These are phyloP conservation scores for Colletotrichum cordylinicola DNA, from an alignment of 2,329 filamentous ascomycete species.

Conservation along the genomic window DNA sequence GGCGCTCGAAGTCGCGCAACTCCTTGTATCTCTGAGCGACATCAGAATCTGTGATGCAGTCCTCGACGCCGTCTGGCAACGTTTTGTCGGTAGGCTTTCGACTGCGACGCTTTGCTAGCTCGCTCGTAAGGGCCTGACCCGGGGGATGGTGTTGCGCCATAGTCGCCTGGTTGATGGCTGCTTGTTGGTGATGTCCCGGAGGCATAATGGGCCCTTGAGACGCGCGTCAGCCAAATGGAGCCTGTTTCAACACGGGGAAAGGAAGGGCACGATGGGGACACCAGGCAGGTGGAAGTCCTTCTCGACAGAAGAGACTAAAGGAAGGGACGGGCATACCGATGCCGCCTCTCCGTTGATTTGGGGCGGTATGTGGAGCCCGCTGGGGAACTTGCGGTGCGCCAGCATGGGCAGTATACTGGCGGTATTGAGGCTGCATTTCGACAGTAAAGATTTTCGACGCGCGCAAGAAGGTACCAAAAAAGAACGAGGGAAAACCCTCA, in stretches of 20 bases:
- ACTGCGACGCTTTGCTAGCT: conserved; percentile 74
- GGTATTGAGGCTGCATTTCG: conserved; percentile 61
- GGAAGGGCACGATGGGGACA: neutral
- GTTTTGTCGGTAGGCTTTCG: conserved; percentile 95
- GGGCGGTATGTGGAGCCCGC: conserved; percentile 49
- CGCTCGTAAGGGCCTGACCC: conserved; percentile 45
- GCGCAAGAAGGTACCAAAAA: neutral
- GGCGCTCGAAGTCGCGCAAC: conserved; percentile 84
- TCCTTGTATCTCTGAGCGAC: conserved; percentile 79
- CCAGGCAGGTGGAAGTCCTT: neutral
- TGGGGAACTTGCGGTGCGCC: conserved; percentile 46
- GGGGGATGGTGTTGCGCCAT: conserved; percentile 55
- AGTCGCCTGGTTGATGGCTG: conserved; percentile 60
- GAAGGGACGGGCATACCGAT: conserved; percentile 49
- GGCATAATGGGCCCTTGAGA: conserved; percentile 61
- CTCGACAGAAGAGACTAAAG: neutral
- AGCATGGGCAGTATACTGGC: conserved; percentile 44
- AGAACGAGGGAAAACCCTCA: neutral
- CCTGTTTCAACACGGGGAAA: neutral
- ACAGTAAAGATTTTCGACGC: neutral
- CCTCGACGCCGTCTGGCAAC: conserved; percentile 87
- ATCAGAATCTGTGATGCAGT: conserved; percentile 77
- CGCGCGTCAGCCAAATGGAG: neutral
- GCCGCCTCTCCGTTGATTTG: conserved; percentile 56
- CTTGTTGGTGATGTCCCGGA: conserved; percentile 54